phyloP scores from a whole-genome alignment of 306 rosid species.

The Malus domestica region ASM211411v1 NC_041796.1:470001-470500 shows the following conservation, averaged over 20 bases:
- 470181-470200: constrained; percentile 94
- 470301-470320: constrained; percentile 74
- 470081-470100: constrained; percentile 82
- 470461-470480: not conserved
- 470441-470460: not conserved
- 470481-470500: not conserved
- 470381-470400: not conserved
- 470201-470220: constrained; percentile 78
- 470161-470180: constrained; percentile 52
- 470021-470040: constrained; percentile 91
- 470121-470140: constrained; percentile 12
- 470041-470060: constrained; percentile 83
- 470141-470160: constrained; percentile 19
- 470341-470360: constrained; percentile 7
- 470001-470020: not conserved
- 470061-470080: constrained; percentile 71
- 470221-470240: constrained; percentile 76
- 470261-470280: constrained; percentile 54
- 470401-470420: too few species aligned
- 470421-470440: not conserved
- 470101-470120: constrained; percentile 32
- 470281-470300: constrained; percentile 71
- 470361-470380: not conserved
- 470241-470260: constrained; percentile 39
- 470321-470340: constrained; percentile 37